phyloP scores from a whole-genome alignment of 2,329 filamentous ascomycete species.

The Magnaporthiopsis poae region DNA sequence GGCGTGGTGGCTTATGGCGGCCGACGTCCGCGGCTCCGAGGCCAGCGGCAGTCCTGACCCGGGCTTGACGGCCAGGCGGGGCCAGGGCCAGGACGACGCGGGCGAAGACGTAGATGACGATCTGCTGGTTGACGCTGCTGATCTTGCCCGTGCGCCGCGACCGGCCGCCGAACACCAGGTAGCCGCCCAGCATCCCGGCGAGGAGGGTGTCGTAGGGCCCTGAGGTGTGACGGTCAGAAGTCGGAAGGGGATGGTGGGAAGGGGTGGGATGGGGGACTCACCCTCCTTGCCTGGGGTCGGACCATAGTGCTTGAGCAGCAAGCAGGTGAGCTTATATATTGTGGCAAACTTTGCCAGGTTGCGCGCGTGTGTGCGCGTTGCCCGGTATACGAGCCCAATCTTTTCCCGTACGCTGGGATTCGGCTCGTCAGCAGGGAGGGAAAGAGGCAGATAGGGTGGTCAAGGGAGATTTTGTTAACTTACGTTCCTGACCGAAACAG shows the following conservation, averaged over 20 bases:
- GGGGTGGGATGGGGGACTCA: slow-evolving; percentile 15
- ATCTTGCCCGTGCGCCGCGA: slow-evolving; percentile 55
- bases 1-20: slow-evolving; percentile 55
- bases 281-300: slow-evolving; percentile 50
- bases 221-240: slow-evolving; percentile 19
- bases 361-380: slow-evolving; percentile 78
- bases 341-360: slow-evolving; percentile 88
- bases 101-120: slow-evolving; percentile 95
- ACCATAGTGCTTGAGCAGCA: slow-evolving; percentile 58
- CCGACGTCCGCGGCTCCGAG: slow-evolving; percentile 37
- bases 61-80: slow-evolving; percentile 68
- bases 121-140: slow-evolving; percentile 84
- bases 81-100: slow-evolving; percentile 78
- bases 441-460: slow-evolving; percentile 23
- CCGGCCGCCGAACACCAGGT: slow-evolving; percentile 73
- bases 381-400: slow-evolving; percentile 64
- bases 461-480: neutral
- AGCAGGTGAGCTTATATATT: slow-evolving; percentile 77
- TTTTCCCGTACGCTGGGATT: slow-evolving; percentile 63
- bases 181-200: slow-evolving; percentile 79
- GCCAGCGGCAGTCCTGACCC: slow-evolving; percentile 40
- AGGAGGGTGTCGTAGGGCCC: slow-evolving; percentile 75
- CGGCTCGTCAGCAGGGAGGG: slow-evolving; percentile 1
- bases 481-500: slow-evolving; percentile 87
- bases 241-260: too few relatives aligned